Evolutionary conservation across 257 asterid genomes (phyloP), one percentile per base, ranked within the genome.

Genomic region (Anisodus acutangulus): DNA sequence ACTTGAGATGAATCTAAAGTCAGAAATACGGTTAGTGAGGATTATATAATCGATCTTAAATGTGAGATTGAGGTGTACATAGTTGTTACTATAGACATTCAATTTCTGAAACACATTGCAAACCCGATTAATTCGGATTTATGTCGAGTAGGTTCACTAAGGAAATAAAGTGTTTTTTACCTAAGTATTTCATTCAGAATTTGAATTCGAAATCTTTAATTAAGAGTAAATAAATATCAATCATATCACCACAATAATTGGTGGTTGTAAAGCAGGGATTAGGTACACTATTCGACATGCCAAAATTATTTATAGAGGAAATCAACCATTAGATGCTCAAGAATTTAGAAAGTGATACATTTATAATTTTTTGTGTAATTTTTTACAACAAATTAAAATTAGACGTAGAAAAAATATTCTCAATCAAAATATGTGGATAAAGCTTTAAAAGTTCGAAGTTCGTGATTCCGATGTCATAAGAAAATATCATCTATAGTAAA

Each of bases 181-280:
- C 3, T 5, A 0, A 12, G 8, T 31, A 0, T 3, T 35, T 35
- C 9, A 0, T 12, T 3, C 6, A 35, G 2, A 0, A 31, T 66
- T 66, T 1, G 6, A 66, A 31, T 2, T 13, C 0, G 16, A 67
- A 67, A 12, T 4, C 35, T 13, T 0, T 35, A 0, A 6, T 35
- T 13, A 3, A 35, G 0, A 35, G 8, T 6, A 8, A 35, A 5
- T 5, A 2, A 66, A 35, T 12, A 31, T 6, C n/a, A 37, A 67
- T 2, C 6, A 6, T 13, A 12, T 66, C 10, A 66, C 3, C 7
- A 12, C 17, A 16, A 37, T 35, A 67, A 13, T 67, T 67, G 6
- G 13, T 67, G 12, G 12, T 37, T 15, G n/a, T 67, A 67, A 67
- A 35, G 10, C 5, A 6, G 6, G 0, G 17, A 35, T 35, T 11